phyloP scores from a whole-genome alignment of 1,139 yeast species.

The Yamadazyma taylorii region DNA sequence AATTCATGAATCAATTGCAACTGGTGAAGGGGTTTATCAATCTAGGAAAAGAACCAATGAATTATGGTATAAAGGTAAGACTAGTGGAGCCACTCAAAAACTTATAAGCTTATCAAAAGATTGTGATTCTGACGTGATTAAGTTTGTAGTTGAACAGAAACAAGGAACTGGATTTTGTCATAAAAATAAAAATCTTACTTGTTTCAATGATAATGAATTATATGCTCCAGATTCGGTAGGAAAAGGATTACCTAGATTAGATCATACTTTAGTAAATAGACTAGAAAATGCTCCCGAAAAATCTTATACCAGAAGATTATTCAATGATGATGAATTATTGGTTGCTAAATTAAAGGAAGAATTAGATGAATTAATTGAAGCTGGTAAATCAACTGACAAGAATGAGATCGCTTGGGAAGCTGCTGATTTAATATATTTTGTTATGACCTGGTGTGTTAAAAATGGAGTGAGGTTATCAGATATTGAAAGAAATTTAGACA shows the following conservation, averaged over 20 bases:
- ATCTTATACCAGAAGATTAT: conserved; percentile 87
- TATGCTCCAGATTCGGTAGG: conserved; percentile 45
- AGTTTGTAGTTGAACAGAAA: conserved; percentile 77
- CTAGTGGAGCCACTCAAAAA: conserved; percentile 91
- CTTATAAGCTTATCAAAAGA: conserved; percentile 68
- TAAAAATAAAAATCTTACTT: conserved; percentile 66
- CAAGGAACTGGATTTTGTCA: conserved; percentile 91
- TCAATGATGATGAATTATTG: conserved; percentile 71
- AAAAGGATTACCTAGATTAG: conserved; percentile 64
- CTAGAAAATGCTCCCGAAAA: conserved; percentile 75
- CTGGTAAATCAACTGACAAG: conserved; percentile 47
- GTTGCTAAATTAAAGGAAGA: conserved; percentile 92
- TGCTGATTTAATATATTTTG: conserved; percentile 91
- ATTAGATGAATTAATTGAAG: conserved; percentile 93
- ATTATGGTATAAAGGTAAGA: conserved; percentile 94
- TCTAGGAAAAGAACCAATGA: conserved; percentile 80
- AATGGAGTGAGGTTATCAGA: conserved; percentile 78
- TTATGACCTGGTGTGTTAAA: conserved; percentile 81
- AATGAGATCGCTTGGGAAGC: conserved; percentile 93
- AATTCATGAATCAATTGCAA: conserved; percentile 75
- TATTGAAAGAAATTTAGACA: conserved; percentile 79
- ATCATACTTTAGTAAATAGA: conserved; percentile 58
- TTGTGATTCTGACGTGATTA: conserved; percentile 90
- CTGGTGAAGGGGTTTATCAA: conserved; percentile 88
- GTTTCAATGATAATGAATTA: conserved; percentile 57